Evolutionary conservation across 2,329 filamentous ascomycete genomes (phyloP), one percentile per base, ranked within the genome.

Genomic region (Penicillium nordicum): DNA sequence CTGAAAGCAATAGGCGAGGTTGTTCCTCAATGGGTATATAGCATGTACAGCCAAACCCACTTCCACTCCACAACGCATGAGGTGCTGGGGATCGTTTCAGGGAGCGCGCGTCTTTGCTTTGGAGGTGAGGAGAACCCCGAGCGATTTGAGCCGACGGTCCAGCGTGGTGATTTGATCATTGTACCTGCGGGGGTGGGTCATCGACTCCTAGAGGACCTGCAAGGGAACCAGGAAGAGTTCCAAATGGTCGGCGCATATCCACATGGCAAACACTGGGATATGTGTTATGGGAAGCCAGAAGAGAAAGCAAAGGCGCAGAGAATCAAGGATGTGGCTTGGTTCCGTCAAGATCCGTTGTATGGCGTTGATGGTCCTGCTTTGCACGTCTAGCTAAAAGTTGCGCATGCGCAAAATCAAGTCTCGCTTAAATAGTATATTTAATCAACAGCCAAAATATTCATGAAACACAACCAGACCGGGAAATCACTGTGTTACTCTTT

Each of bases 181-280:
- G 74, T 89, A 11, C 86, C 87, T 0, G 86, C 86, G 0, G 86
- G 87, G 0, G 84, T 89, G 21, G 81, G 79, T 3, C 86, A 90
- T 76, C 76, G 84, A 6, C 71, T 89, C 57, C 63, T 88, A 14
- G 77, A 85, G 58, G 84, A 88, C 66, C 50, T 80, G 44, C 68
- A 68, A 21, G 72, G 76, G 18, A 76, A 78, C 2, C 77, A 54
- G 16, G 57, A 57, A 16, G 32, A 73, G 1, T 89, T 89, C 67
- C 73, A 82, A 67, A 88, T 89, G 86, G 81, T 89, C 0, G 87
- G 87, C 0, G 80, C 79, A 46, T 89, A 90, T 76, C 86, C 85
- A 0, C 73, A 62, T 25, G 81, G 74, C 16, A 78, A 76, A 54
- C 61, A 70, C 18, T 90, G 85, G 85, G 86, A 89, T 70, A 89